Base-by-base conservation (phyloP, 2,329 filamentous ascomycete species). In the Basipetospora chlamydospora region DNA sequence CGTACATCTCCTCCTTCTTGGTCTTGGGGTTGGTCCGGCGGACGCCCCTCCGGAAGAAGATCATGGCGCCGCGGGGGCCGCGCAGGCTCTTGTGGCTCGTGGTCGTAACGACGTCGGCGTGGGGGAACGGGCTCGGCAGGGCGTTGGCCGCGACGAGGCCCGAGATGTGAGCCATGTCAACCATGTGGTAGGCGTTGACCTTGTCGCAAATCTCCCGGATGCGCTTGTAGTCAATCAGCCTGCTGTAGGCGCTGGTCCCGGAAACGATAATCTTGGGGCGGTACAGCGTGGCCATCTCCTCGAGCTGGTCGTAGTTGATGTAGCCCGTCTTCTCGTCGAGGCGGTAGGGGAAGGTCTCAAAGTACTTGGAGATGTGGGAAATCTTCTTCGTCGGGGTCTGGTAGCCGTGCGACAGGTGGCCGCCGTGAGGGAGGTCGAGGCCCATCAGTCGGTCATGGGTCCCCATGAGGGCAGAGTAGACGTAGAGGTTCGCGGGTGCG, bases 41-140 rank as follows among this genome's bases (percentile, higher is more conserved):
- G 43, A 95, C 79, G 44, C 90, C 90, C 70, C 93, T 95, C 62
- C 90, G 84, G 78, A 87, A 98, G 76, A 98, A 98, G 66, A 98
- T 98, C 90, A 98, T 98, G 57, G 90, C 90, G 54, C 90, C 90
- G 58, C 90, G 85, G 41, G 90, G 90, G 41, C 90, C 90, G 62
- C 90, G 86, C 49, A 98, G 81, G 39, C 87, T 95, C 74, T 98
- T 98, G 77, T 98, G 90, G 32, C 90, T 98, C 43, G 90, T 98
- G 44, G 90, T 98, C 44, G 90, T 98, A 49, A 98, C 90, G 40
- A 98, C 80, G 56, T 98, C 90, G 47, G 90, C 88, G 59, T 93
- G 68, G 44, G 76, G 69, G 67, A 98, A 98, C 29, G 90, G 90
- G 33, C 84, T 87, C 44, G 87, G 85, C 54, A 96, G 88, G 48